These are phyloP conservation scores for Skeletonema costatum DNA, from an alignment of 108 stramenopile species.

Conservation along the genomic window DNA sequence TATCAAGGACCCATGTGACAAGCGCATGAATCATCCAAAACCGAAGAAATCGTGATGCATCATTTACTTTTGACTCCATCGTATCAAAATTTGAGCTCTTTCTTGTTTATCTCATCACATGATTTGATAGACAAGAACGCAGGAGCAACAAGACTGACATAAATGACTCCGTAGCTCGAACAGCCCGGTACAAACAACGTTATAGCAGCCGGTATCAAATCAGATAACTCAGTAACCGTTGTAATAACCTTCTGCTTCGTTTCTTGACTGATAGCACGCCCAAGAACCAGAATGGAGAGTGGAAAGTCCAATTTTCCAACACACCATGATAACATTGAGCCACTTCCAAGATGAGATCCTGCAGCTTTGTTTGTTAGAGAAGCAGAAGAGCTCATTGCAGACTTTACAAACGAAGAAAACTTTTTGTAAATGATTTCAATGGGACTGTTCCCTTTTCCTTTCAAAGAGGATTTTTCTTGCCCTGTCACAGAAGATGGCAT, in stretches of 20 bases:
- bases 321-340: conserved; percentile 8
- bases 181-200: conserved; percentile 82
- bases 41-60: conserved; percentile 59
- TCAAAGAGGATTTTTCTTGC: conserved; percentile 2
- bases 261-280: conserved; percentile 53
- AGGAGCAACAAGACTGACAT: conserved; percentile 75
- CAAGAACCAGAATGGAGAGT: conserved; percentile 54
- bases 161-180: conserved; percentile 74
- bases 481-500: conserved; percentile 57
- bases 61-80: conserved; percentile 23
- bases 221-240: conserved; percentile 58
- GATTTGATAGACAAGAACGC: conserved; percentile 54
- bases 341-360: conserved; percentile 5
- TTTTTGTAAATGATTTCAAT: conserved; percentile 38
- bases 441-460: conserved; percentile 19
- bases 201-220: conserved; percentile 66
- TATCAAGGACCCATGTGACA: conserved; percentile 46
- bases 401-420: conserved; percentile 28
- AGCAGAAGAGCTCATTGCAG: conserved; percentile 43
- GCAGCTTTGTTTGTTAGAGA: conserved; percentile 29
- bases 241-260: conserved; percentile 59
- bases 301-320: conserved; percentile 42
- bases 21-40: conserved; percentile 77
- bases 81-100: conserved; percentile 7
- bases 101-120: conserved; percentile 17